Evolutionary conservation across 2,329 filamentous ascomycete species (phyloP).

Genomic region (Aspergillus glaucus): DNA sequence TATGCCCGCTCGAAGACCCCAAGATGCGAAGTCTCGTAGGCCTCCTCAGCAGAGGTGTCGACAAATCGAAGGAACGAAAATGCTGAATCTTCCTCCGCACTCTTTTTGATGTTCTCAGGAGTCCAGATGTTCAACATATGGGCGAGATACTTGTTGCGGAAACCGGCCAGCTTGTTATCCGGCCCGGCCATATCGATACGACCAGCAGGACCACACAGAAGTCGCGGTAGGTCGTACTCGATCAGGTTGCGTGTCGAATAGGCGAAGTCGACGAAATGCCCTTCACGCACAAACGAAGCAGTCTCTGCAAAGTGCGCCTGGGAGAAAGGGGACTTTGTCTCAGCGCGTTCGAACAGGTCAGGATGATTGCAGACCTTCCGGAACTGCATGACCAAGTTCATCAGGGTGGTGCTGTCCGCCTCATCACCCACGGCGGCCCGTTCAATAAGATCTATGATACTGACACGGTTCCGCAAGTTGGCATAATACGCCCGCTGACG

Average conservation of each 20-base stretch:
- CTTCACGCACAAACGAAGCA: conserved; percentile 88
- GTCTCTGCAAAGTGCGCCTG: conserved; percentile 89
- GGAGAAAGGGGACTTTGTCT: conserved; percentile 79
- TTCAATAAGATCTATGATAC: conserved; percentile 96
- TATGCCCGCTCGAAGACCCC: conserved; percentile 70
- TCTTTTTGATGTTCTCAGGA: conserved; percentile 67
- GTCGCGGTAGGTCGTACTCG: conserved; percentile 71
- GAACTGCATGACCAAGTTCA: conserved; percentile 99
- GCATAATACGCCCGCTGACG: conserved; percentile 89
- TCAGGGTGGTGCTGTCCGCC: conserved; percentile 87
- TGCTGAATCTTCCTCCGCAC: conserved; percentile 53
- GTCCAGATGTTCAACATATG: conserved; percentile 89
- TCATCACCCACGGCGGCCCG: conserved; percentile 93
- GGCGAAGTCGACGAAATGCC: conserved; percentile 66
- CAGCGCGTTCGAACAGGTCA: conserved; percentile 90
- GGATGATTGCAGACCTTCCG: conserved; percentile 98
- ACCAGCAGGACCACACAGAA: conserved; percentile 76
- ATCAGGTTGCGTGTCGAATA: conserved; percentile 87
- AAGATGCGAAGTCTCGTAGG: conserved; percentile 60
- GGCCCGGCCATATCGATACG: conserved; percentile 67
- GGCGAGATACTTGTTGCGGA: conserved; percentile 67
- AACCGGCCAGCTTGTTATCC: conserved; percentile 70
- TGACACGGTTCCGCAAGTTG: conserved; percentile 92
- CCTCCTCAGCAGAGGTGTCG: conserved; percentile 68
- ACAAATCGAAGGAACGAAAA: conserved; percentile 91